Percentiles rank a stretch among this genome's conserved stretches.
Conservation (phyloP, 2,329 filamentous ascomycete species). For the Aspergillus unguis region DNA sequence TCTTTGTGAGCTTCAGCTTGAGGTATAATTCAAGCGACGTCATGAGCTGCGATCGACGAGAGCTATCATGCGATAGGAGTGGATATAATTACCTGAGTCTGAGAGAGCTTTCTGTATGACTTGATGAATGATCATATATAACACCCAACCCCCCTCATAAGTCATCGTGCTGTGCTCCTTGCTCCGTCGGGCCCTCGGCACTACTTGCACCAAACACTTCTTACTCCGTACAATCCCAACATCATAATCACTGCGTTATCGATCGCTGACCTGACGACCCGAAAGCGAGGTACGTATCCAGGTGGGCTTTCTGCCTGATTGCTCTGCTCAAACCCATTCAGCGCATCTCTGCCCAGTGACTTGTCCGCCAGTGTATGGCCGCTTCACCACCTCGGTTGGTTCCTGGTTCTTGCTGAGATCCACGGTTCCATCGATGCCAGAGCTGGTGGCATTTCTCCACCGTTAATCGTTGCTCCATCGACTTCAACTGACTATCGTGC, state of each 20-base stretch:
- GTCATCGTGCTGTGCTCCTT: neutral
- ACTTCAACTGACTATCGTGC: neutral
- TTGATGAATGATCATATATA: conserved; percentile 1
- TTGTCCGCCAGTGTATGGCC: neutral
- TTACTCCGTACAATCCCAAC: no score
- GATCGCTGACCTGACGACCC: neutral
- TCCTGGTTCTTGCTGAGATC: conserved; percentile 3
- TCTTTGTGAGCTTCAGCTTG: neutral
- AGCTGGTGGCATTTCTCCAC: conserved; percentile 7
- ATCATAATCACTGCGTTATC: neutral
- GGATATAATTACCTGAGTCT: neutral
- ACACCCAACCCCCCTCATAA: neutral
- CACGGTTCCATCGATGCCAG: conserved; percentile 1
- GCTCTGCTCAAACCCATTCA: neutral
- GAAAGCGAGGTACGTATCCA: neutral
- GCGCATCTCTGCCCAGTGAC: neutral
- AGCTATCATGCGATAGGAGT: neutral
- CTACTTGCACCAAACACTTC: neutral
- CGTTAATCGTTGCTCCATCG: conserved; percentile 3
- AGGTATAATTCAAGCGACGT: neutral
- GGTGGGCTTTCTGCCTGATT: neutral
- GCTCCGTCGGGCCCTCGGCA: neutral
- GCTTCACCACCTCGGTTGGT: neutral
- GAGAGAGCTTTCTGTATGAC: neutral
- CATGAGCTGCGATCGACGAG: neutral